A percentile compares a stretch with the other conserved stretches of the same genome.
These are phyloP conservation scores for Chlorophyllum brunneum DNA, from an alignment of 768 basidiomycete species.

Conservation along the genomic window DNA sequence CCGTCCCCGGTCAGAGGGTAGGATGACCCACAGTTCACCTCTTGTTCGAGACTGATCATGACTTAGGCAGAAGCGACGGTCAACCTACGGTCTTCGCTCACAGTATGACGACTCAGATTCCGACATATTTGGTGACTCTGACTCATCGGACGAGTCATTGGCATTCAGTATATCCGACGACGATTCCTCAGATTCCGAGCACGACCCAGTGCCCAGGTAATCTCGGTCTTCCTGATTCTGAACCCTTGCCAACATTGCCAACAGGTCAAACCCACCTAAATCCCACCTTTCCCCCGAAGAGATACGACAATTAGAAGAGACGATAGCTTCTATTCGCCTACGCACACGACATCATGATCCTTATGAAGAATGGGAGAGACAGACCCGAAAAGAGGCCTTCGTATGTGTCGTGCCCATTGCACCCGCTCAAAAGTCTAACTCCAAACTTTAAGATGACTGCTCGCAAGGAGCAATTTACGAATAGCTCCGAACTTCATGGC, in stretches of 20 bases:
- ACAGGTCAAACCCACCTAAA: conserved; percentile 20
- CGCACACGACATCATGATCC: conserved; percentile 50
- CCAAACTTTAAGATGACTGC: conserved; percentile 34
- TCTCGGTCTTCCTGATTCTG: conserved; percentile 18
- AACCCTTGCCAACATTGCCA: conserved; percentile 13
- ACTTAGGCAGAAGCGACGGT: conserved; percentile 29
- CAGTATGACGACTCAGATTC: conserved; percentile 40
- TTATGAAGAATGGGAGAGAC: conserved; percentile 55
- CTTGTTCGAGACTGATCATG: conserved; percentile 7
- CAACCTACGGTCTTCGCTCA: conserved; percentile 52
- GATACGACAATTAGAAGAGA: conserved; percentile 42
- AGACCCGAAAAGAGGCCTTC: conserved; percentile 47
- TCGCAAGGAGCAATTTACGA: conserved; percentile 34
- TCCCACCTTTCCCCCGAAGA: conserved; percentile 33
- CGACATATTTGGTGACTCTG: conserved; percentile 13
- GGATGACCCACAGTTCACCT: conserved; percentile 3
- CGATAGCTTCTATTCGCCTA: conserved; percentile 47
- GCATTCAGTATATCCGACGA: conserved; percentile 20
- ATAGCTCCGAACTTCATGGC: conserved; percentile 29
- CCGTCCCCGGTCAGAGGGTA: conserved; percentile 45
- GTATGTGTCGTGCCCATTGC: conserved; percentile 28
- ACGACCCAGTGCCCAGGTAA: conserved; percentile 24
- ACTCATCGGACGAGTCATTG: conserved; percentile 21
- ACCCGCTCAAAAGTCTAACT: neutral
- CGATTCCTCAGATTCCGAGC: conserved; percentile 24